Evolutionary conservation across 257 asterid genomes (phyloP).

Genomic region (Cynanchum wilfordii): DNA sequence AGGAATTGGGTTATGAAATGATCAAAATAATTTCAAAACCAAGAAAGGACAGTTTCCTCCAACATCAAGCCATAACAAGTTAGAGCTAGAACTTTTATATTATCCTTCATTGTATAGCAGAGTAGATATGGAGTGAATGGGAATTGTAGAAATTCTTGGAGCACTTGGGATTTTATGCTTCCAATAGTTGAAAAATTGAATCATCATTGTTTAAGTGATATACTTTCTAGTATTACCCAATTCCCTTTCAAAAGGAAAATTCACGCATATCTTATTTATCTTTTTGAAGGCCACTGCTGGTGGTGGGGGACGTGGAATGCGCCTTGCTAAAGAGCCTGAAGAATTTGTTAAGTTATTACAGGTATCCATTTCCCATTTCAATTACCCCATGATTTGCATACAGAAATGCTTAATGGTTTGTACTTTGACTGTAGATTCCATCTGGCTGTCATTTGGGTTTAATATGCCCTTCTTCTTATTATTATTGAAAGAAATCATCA

Average conservation of each 20-base stretch:
- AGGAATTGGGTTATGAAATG: neutral
- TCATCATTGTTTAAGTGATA: neutral
- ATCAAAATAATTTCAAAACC: neutral
- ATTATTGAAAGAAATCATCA: neutral
- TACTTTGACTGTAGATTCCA: neutral
- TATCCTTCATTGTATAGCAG: constrained; percentile 3
- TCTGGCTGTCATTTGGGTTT: too few species aligned
- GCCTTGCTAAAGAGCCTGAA: constrained; percentile 86
- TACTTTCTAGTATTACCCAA: neutral
- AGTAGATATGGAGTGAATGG: neutral
- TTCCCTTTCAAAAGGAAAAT: neutral
- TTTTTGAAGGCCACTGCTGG: constrained; percentile 93
- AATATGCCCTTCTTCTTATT: too few species aligned
- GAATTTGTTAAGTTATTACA: constrained; percentile 95
- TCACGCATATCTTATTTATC: constrained; percentile 19
- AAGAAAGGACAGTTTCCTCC: neutral
- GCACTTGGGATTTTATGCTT: neutral
- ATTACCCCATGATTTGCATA: neutral
- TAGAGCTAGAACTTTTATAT: neutral
- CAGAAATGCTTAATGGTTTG: neutral
- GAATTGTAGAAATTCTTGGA: neutral
- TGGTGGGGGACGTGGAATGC: constrained; percentile 99
- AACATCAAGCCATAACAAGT: neutral
- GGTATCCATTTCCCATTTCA: constrained; percentile 35
- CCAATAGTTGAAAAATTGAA: neutral